Conservation (phyloP, 805 yeast genomes). For the Debaryomyces prosopidis region DNA sequence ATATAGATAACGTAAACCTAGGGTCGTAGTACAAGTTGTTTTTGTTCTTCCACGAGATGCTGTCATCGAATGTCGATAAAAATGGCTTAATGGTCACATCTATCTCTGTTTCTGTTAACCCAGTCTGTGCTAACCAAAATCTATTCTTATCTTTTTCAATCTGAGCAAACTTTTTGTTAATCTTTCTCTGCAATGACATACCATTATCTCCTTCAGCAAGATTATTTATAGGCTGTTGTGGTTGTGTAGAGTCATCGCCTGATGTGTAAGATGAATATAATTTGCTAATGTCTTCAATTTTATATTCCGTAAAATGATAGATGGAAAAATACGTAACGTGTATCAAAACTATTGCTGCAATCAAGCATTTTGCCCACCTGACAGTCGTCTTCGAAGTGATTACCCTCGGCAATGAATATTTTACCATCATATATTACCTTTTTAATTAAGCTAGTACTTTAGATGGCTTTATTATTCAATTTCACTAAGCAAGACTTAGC, state of each 20-base stretch:
- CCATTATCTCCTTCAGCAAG: not conserved
- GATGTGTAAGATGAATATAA: constrained; percentile 1
- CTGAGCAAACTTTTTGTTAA: constrained; percentile 10
- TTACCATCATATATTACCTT: not conserved
- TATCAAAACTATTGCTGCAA: not conserved
- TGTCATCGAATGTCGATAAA: constrained; percentile 7
- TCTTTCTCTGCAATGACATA: constrained; percentile 15
- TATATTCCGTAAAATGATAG: constrained; percentile 1
- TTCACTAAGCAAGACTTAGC: too few species aligned
- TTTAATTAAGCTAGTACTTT: too few species aligned
- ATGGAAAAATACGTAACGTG: constrained; percentile 1
- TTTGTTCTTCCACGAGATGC: constrained; percentile 19
- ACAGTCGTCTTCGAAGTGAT: not conserved
- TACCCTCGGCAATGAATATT: not conserved
- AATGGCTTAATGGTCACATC: constrained; percentile 11
- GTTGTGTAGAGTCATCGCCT: not conserved
- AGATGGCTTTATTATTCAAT: too few species aligned
- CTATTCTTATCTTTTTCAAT: constrained; percentile 15
- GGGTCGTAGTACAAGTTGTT: constrained; percentile 48
- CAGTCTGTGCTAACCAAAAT: constrained; percentile 26
- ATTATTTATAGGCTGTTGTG: constrained; percentile 1
- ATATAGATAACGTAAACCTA: constrained; percentile 51
- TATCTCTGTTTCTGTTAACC: constrained; percentile 16
- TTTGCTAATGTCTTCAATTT: not conserved
- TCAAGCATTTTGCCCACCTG: not conserved